Evolutionary conservation across 1,284 basidiomycete genomes (phyloP).

Genomic region (Trichosporon sp.): DNA sequence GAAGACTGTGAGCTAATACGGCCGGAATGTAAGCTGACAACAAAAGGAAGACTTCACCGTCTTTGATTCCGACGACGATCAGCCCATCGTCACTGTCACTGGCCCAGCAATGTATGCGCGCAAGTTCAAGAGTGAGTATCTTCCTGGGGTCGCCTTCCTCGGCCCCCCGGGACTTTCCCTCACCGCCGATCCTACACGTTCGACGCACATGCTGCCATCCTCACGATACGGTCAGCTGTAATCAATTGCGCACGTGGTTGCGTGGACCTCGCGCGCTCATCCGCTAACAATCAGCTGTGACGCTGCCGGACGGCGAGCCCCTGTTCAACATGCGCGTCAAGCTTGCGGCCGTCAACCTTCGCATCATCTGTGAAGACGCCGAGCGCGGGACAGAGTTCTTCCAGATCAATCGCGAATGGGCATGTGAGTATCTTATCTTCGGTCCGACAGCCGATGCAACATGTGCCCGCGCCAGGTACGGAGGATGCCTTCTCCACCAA

Average conservation of each 20-base stretch:
- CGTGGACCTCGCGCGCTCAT: too few relatives aligned
- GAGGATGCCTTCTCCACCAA: not conserved
- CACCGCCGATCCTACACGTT: too few relatives aligned
- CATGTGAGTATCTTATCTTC: slow-evolving; percentile 8
- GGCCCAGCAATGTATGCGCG: slow-evolving; percentile 3
- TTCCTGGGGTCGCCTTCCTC: not conserved
- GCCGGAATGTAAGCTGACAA: not conserved
- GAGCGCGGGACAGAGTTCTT: slow-evolving; percentile 16
- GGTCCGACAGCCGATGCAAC: not conserved
- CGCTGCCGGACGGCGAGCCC: not conserved
- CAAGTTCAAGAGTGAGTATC: slow-evolving; percentile 10
- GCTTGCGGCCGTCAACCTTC: not conserved
- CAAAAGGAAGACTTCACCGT: not conserved
- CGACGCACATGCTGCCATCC: not conserved
- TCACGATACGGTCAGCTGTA: not conserved
- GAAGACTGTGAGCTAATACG: not conserved
- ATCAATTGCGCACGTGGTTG: not conserved
- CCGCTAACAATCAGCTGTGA: not conserved
- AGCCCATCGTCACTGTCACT: slow-evolving; percentile 1
- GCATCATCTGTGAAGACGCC: slow-evolving; percentile 9
- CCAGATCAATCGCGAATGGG: slow-evolving; percentile 2
- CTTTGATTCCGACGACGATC: not conserved
- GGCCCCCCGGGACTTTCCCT: too few relatives aligned
- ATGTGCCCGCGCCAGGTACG: not conserved
- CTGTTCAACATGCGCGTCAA: slow-evolving; percentile 17